Conservation (phyloP, 2,329 filamentous ascomycete species). For the Microascus cirrosus region DNA sequence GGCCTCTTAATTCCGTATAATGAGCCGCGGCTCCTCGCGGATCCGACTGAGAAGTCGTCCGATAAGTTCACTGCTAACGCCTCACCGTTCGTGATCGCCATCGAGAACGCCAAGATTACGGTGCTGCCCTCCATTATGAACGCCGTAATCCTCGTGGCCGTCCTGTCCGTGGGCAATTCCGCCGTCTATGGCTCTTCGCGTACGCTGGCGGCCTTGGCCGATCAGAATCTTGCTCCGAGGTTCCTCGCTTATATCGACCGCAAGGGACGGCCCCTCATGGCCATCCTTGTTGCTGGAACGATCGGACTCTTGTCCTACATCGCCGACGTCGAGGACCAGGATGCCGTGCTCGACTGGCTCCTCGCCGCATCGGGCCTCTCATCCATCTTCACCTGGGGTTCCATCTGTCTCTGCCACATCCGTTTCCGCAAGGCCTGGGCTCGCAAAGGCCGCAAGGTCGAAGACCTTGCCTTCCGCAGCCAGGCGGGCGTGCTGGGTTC, state of each 20-base stretch:
- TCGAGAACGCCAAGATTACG: constrained; percentile 70
- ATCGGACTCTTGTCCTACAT: constrained; percentile 72
- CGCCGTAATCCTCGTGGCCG: constrained; percentile 82
- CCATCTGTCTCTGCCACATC: constrained; percentile 84
- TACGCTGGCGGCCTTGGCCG: constrained; percentile 79
- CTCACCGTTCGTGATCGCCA: constrained; percentile 90
- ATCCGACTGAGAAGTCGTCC: constrained; percentile 26
- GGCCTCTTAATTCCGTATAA: constrained; percentile 72
- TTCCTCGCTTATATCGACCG: constrained; percentile 74
- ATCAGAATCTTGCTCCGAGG: constrained; percentile 72
- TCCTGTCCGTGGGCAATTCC: constrained; percentile 84
- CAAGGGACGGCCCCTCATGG: constrained; percentile 65
- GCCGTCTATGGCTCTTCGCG: constrained; percentile 85
- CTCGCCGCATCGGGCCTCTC: constrained; percentile 60
- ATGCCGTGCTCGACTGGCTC: constrained; percentile 64
- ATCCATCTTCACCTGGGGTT: constrained; percentile 68
- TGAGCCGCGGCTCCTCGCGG: constrained; percentile 49
- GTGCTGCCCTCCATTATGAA: constrained; percentile 86
- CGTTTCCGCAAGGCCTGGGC: constrained; percentile 80
- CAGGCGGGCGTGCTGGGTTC: constrained; percentile 72
- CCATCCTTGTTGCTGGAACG: constrained; percentile 55
- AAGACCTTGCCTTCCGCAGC: constrained; percentile 70
- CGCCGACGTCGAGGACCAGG: constrained; percentile 43
- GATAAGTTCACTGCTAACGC: constrained; percentile 53
- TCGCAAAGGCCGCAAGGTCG: constrained; percentile 53